phyloP scores from a whole-genome alignment of 768 basidiomycete species.

The button mushroom (Agaricus bisporus) region DNA sequence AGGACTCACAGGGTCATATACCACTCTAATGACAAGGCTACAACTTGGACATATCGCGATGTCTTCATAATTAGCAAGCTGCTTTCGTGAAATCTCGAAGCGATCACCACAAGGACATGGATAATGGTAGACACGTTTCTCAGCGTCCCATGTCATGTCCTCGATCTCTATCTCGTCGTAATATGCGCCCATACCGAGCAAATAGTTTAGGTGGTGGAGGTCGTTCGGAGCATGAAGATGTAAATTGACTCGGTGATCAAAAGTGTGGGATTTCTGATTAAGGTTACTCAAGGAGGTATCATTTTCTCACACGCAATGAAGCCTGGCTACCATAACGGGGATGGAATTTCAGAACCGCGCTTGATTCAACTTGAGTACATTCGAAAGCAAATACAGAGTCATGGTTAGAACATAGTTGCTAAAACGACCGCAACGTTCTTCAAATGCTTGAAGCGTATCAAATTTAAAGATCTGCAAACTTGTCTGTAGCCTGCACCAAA shows the following conservation, averaged over 20 bases:
- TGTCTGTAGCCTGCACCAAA: constrained; percentile 33
- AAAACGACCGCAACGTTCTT: too few species aligned
- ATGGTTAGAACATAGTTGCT: too few species aligned
- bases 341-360: too few species aligned
- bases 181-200: constrained; percentile 64
- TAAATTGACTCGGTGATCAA: constrained; percentile 1
- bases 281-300: too few species aligned
- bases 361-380: too few species aligned
- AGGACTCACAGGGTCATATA: constrained; percentile 93
- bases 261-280: too few species aligned
- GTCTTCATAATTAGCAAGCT: constrained; percentile 87
- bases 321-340: too few species aligned
- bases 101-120: constrained; percentile 98
- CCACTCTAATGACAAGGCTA: constrained; percentile 84
- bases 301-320: too few species aligned
- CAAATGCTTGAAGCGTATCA: not conserved
- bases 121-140: constrained; percentile 75
- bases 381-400: too few species aligned
- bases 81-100: constrained; percentile 87
- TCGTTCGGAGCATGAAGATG: not conserved
- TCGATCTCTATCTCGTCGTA: constrained; percentile 99
- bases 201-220: not conserved
- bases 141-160: constrained; percentile 88
- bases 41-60: constrained; percentile 96
- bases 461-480: constrained; percentile 18